phyloP scores from a whole-genome alignment of 768 basidiomycete genomes.

The Favolaschia claudopus region DNA sequence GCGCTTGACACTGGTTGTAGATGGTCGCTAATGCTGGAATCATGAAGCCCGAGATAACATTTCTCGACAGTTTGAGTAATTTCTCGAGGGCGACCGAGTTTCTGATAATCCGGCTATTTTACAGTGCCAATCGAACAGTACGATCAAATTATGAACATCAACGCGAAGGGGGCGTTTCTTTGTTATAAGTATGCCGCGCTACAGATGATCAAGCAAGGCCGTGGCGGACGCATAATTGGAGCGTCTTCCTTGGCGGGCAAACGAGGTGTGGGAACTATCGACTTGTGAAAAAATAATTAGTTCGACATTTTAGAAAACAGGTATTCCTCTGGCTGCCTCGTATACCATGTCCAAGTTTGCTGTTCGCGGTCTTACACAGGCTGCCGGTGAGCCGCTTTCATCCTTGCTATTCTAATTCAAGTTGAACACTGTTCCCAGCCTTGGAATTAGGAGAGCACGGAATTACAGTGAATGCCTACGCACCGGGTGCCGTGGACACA shows the following conservation, averaged over 20 bases:
- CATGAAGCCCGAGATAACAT: neutral
- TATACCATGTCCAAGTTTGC: constrained; percentile 52
- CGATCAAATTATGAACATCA: constrained; percentile 34
- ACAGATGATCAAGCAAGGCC: constrained; percentile 48
- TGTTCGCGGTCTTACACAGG: constrained; percentile 50
- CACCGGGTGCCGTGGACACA: constrained; percentile 29
- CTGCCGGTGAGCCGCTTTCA: constrained; percentile 36
- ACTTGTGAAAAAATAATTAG: too few relatives aligned
- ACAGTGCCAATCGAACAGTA: constrained; percentile 28
- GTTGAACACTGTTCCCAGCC: constrained; percentile 26
- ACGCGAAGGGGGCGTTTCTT: constrained; percentile 40
- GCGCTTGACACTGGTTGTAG: constrained; percentile 14
- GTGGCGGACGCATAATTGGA: constrained; percentile 49
- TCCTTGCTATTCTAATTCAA: neutral
- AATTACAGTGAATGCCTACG: constrained; percentile 38
- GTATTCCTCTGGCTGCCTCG: constrained; percentile 17
- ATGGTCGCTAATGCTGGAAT: constrained; percentile 43
- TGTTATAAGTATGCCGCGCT: constrained; percentile 46
- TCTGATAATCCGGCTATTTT: neutral
- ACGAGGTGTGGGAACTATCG: too few relatives aligned
- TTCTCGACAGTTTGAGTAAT: constrained; percentile 8
- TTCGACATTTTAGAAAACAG: neutral
- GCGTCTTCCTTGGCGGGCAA: constrained; percentile 47
- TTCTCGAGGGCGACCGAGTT: neutral
- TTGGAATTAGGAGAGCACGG: constrained; percentile 34